Evolutionary conservation across 1,284 basidiomycete genomes (phyloP).

Genomic region (Termitomyces sp.): DNA sequence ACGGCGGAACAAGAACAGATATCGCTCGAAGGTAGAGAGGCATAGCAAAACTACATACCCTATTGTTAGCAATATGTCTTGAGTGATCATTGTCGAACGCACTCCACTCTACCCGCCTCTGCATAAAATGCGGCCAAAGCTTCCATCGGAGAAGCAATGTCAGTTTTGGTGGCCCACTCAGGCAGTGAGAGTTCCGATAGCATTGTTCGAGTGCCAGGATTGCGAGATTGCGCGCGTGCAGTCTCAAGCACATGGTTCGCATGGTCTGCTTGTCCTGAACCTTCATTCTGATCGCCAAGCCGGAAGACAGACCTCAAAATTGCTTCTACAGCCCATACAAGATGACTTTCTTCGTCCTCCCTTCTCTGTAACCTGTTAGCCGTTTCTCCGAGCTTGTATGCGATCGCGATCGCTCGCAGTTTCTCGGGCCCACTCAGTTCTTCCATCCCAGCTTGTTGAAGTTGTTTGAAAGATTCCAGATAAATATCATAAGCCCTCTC

Average conservation of each 20-base stretch:
- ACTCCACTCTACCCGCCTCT: constrained; percentile 56
- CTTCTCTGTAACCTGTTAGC: constrained; percentile 36
- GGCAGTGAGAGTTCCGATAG: constrained; percentile 56
- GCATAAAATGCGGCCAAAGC: constrained; percentile 63
- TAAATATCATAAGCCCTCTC: constrained; percentile 52
- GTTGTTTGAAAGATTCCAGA: constrained; percentile 33
- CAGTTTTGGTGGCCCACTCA: constrained; percentile 53
- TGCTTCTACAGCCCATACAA: constrained; percentile 60
- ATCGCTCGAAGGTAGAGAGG: constrained; percentile 64
- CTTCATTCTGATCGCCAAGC: constrained; percentile 6
- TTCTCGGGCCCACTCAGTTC: constrained; percentile 35
- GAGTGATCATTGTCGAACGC: constrained; percentile 22
- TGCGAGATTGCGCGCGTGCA: neutral
- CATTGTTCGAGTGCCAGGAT: constrained; percentile 19
- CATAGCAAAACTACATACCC: constrained; percentile 48
- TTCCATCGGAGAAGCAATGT: constrained; percentile 67
- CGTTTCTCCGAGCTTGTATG: constrained; percentile 64
- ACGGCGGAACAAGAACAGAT: constrained; percentile 56
- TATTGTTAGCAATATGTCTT: neutral
- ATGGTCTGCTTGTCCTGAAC: constrained; percentile 1
- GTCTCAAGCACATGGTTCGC: constrained; percentile 7
- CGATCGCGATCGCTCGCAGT: constrained; percentile 57
- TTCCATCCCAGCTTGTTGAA: constrained; percentile 23
- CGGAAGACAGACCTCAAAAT: constrained; percentile 39
- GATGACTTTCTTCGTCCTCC: constrained; percentile 58